Evolutionary conservation across 257 asterid species (phyloP).

Genomic region (Rhazya stricta): DNA sequence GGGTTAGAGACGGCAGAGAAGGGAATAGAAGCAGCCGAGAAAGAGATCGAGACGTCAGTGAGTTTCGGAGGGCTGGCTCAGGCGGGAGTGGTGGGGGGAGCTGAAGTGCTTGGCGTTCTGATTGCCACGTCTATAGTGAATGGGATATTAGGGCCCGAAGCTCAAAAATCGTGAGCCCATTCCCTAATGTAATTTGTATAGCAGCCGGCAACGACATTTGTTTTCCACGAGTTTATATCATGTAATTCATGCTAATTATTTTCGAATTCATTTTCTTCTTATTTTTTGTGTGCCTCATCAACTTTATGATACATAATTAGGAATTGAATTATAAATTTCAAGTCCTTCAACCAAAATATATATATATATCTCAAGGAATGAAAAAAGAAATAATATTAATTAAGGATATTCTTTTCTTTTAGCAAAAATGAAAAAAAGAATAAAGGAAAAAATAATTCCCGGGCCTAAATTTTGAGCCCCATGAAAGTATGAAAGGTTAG

Average conservation of each 20-base stretch:
- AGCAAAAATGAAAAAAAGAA: too few relatives aligned
- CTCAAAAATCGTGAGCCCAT: constrained; percentile 46
- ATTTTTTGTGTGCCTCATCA: too few relatives aligned
- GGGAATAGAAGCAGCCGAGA: constrained; percentile 46
- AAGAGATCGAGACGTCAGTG: constrained; percentile 44
- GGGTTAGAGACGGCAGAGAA: constrained; percentile 54
- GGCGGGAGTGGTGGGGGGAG: constrained; percentile 74
- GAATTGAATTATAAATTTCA: too few relatives aligned
- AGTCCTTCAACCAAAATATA: too few relatives aligned
- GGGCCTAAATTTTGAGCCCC: too few relatives aligned
- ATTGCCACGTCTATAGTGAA: constrained; percentile 61
- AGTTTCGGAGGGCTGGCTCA: constrained; percentile 66
- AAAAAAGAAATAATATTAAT: too few relatives aligned
- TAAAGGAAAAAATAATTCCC: too few relatives aligned
- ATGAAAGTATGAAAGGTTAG: too few relatives aligned
- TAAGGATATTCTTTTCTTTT: too few relatives aligned
- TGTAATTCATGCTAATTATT: background rate
- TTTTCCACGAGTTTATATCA: background rate
- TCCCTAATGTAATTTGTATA: background rate
- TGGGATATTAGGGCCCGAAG: constrained; percentile 81
- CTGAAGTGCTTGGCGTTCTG: constrained; percentile 56
- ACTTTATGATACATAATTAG: background rate
- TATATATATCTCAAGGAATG: too few relatives aligned
- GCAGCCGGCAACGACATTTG: background rate
- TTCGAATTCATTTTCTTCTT: background rate